A percentile compares a stretch with the other conserved stretches of the same genome.
These are phyloP conservation scores for Xerocomellus dryophilus DNA, from an alignment of 768 basidiomycete genomes.

Conservation along the genomic window DNA sequence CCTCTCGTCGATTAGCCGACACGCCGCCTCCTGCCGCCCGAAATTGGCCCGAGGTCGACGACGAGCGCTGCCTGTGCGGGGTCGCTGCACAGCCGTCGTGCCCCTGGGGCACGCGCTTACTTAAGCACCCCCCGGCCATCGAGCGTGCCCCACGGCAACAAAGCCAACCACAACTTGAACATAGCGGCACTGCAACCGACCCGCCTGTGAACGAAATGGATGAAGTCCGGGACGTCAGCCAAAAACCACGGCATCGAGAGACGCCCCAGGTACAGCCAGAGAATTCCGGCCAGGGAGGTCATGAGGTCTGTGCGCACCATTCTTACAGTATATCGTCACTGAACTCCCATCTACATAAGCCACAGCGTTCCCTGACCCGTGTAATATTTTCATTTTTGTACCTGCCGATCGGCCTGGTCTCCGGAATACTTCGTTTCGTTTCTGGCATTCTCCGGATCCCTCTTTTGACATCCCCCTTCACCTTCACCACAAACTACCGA, in stretches of 20 bases:
- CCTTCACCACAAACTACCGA: conserved; percentile 41
- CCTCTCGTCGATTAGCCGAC: too few relatives aligned
- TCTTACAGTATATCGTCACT: not conserved
- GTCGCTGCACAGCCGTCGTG: too few relatives aligned
- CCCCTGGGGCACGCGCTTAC: too few relatives aligned
- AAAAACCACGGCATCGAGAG: not conserved
- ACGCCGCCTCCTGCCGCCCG: too few relatives aligned
- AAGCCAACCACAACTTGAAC: too few relatives aligned
- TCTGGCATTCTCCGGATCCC: conserved; percentile 68
- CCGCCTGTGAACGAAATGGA: too few relatives aligned
- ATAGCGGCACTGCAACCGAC: too few relatives aligned
- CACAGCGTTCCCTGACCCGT: conserved; percentile 8
- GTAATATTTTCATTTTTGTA: conserved; percentile 42
- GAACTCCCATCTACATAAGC: not conserved
- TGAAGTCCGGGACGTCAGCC: not conserved
- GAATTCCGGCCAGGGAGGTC: not conserved
- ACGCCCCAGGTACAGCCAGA: not conserved
- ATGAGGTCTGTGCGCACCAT: conserved; percentile 5
- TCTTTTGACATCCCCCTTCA: conserved; percentile 54
- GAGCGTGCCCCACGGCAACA: too few relatives aligned
- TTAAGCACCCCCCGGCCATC: too few relatives aligned
- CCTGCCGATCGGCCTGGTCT: conserved; percentile 52
- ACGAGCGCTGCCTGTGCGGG: too few relatives aligned
- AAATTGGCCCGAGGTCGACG: too few relatives aligned
- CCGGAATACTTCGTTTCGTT: conserved; percentile 54